Evolutionary conservation across 129 eudicot species (phyloP).

Genomic region (Glebionis coronaria): DNA sequence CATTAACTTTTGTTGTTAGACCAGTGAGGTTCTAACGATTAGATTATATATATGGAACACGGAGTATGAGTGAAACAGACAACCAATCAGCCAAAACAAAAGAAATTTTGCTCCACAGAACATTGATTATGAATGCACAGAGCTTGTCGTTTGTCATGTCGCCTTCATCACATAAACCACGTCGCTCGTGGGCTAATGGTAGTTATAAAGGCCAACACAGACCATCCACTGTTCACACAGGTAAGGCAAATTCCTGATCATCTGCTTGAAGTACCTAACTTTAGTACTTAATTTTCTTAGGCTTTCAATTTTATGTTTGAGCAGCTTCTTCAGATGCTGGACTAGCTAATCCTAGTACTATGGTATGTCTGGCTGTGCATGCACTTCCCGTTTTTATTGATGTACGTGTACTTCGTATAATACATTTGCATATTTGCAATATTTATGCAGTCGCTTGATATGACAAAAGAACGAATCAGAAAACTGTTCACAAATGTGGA

Average conservation of each 20-base stretch:
- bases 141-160: not conserved
- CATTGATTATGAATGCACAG: conserved; percentile 18
- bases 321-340: conserved; percentile 23
- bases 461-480: conserved; percentile 53
- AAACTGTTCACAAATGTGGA: conserved; percentile 52
- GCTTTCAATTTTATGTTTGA: not conserved
- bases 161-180: conserved; percentile 15
- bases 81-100: not conserved
- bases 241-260: not conserved
- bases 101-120: not conserved
- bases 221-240: not conserved
- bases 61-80: no score
- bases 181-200: conserved; percentile 9
- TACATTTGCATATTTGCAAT: not conserved
- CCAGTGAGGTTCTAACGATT: no score
- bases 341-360: conserved; percentile 17
- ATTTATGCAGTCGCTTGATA: conserved; percentile 46
- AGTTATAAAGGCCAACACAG: not conserved
- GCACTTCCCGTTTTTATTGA: not conserved
- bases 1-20: no score
- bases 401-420: not conserved
- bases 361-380: conserved; percentile 10
- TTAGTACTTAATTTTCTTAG: no score
- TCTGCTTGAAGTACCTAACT: no score
- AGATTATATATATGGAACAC: no score